Evolutionary conservation across 495 filamentous ascomycete genomes (phyloP).

Genomic region (Aspergillus sclerotiicarbonarius): DNA sequence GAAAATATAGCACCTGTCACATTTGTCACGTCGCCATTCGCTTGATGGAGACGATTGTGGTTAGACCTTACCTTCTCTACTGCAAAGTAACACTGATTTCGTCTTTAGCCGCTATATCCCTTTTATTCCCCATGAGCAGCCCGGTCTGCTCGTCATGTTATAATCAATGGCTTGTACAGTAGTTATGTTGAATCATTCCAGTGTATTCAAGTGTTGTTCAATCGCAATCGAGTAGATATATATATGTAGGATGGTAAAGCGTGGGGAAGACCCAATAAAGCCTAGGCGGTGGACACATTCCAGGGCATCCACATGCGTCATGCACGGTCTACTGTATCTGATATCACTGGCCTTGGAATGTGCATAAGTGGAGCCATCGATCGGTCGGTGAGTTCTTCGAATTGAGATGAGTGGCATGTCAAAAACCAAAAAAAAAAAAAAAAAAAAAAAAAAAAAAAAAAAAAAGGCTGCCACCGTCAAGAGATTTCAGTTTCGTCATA

Average conservation of each 20-base stretch:
- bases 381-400: background rate
- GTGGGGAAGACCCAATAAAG: background rate
- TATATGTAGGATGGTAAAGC: too few species aligned
- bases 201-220: too few species aligned
- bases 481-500: too few species aligned
- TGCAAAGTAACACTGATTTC: conserved; percentile 23
- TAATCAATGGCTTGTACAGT: conserved; percentile 7
- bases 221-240: too few species aligned
- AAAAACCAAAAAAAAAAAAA: too few species aligned
- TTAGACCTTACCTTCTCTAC: conserved; percentile 26
- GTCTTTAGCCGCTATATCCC: conserved; percentile 15
- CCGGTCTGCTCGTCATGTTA: conserved; percentile 2
- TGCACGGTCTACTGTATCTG: conserved; percentile 6
- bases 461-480: too few species aligned
- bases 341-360: conserved; percentile 2
- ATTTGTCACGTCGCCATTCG: conserved; percentile 22
- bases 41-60: conserved; percentile 21
- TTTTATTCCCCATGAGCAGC: conserved; percentile 1
- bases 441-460: too few species aligned
- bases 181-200: background rate
- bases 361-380: conserved; percentile 6
- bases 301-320: conserved; percentile 5
- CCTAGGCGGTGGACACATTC: conserved; percentile 3
- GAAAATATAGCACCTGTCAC: conserved; percentile 32
- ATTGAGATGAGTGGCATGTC: background rate